Evolutionary conservation across 169 alveolate species (phyloP), one percentile per base, ranked within the genome.

Genomic region (Toxoplasma gondii): DNA sequence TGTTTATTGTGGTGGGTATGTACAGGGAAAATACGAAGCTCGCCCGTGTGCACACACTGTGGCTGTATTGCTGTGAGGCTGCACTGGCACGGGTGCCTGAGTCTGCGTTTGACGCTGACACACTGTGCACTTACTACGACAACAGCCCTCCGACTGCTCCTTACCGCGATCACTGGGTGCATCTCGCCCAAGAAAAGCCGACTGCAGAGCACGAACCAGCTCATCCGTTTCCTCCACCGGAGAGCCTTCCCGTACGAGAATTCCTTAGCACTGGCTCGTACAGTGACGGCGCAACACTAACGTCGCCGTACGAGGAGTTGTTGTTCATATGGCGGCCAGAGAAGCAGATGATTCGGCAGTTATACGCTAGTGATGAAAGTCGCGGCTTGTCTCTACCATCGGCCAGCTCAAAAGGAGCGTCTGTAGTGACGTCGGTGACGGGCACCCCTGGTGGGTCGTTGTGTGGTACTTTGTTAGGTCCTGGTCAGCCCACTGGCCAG

Each of bases 1-100:
- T 12, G 58, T 49, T 49, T 49, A 7, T 12, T 34, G 84, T 74
- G 44, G 17, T 31, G 43, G 41, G 43, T 74, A 1, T 22, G n/a
- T n/a, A n/a, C 44, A 74, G 84, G 84, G 84, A 74, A 44, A 74
- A 74, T n/a, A 22, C 84, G 43, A 74, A 74, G 7, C 84, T 74
- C 1, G 39, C 84, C 27, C 84, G 84, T 93, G 99, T 98, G 49
- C 99, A 98, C 94, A 97, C 99, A 34, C 95, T 97, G 74, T 98
- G 99, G 99, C 96, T 98, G 87, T 98, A 98, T 97, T 97, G 98
- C 93, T 98, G 99, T 96, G 97, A 97, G 91, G 98, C 98, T 36
- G 97, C 98, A 38, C 95, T 98, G 97, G 97, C 96, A 29, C 97
- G 87, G 88, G 98, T 96, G 39, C 94, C 96, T 31, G 97, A 96